Percentiles rank a stretch among this genome's conserved stretches.
These are phyloP conservation scores for Coemansia asiatica DNA, from an alignment of 192 early-diverging fungal species.

Conservation along the genomic window DNA sequence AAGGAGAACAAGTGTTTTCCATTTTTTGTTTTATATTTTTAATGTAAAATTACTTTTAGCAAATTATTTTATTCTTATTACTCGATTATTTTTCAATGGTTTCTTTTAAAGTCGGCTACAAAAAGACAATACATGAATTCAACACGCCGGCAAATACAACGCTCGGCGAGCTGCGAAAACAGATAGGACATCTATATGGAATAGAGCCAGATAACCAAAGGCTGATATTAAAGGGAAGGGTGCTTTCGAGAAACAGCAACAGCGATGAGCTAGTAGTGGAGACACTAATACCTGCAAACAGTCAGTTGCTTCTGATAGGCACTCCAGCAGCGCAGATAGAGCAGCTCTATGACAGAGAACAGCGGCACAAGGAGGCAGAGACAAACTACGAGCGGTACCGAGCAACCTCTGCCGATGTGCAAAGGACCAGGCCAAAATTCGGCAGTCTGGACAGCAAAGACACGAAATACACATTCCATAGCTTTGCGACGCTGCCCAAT, in stretches of 20 bases:
- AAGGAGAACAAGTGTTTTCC: no score
- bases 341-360: conserved; percentile 4
- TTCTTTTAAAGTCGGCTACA: conserved; percentile 26
- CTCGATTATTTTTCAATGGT: conserved; percentile 2
- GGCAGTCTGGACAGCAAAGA: background rate
- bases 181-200: conserved; percentile 24
- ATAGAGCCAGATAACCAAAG: conserved; percentile 29
- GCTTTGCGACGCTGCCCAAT: conserved; percentile 12
- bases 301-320: conserved; percentile 36
- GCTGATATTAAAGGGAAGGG: conserved; percentile 24
- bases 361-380: conserved; percentile 18
- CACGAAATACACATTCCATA: conserved; percentile 22
- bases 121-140: conserved; percentile 17
- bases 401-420: conserved; percentile 13
- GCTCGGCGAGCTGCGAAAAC: conserved; percentile 25
- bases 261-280: background rate
- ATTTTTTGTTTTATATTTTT: background rate
- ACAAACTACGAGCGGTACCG: conserved; percentile 21
- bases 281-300: conserved; percentile 10
- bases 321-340: conserved; percentile 22
- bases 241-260: conserved; percentile 5
- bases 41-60: no score
- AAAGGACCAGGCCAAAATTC: background rate
- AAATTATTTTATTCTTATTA: background rate
- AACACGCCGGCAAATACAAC: conserved; percentile 6